Base-by-base conservation (phyloP, 768 basidiomycete species). In the Trametes cinnabarina region DNA sequence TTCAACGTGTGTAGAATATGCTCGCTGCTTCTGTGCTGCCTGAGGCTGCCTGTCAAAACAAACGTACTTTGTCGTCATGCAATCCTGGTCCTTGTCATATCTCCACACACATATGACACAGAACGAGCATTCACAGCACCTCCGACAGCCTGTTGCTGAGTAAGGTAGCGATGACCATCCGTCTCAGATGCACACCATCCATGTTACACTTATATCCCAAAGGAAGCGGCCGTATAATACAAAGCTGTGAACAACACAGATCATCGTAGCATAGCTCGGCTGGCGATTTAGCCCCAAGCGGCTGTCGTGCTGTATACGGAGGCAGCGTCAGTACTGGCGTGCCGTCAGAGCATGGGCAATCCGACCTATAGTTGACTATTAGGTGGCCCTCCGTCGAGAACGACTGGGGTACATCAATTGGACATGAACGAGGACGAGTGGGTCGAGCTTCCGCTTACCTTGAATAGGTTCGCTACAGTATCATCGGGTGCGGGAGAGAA, bases 401-500 rank as follows among this genome's bases (percentile, higher is more conserved):
- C 57, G 82, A 83, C 82, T 83, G 51, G 39, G 4, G 10, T 8
- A 5, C 17, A 14, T 23, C 4, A 19, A 22, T 28, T 17, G 12
- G 26, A 47, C 26, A 37, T 42, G 32, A 40, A 41, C 35, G 30
- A 3, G 19, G 14, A 46, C 7, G 44, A 17, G 0, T 37, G n/a
- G 9, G 20, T 47, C 19, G 14, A n/a, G n/a, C n/a, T n/a, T n/a
- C 25, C 10, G 59, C 73, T 20, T 62, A 84, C 86, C 71, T 86
- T 86, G 77, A 76, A 88, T 61, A 89, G 70, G 60, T 87, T 88
- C 2, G 83, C 79, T 9, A 90, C 86, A 0, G 84, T 85, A 64
- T 89, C 88, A 67, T 90, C 88, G 0, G 87, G 88, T 4, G 88
- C 86, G 23, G 88, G 88, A 11, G 87, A 83, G 69, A 90, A 90